Percentiles rank a stretch among this genome's conserved stretches.
These are phyloP conservation scores for Metschnikowia kunwiensis DNA, from an alignment of 805 yeast genomes.

Conservation along the genomic window DNA sequence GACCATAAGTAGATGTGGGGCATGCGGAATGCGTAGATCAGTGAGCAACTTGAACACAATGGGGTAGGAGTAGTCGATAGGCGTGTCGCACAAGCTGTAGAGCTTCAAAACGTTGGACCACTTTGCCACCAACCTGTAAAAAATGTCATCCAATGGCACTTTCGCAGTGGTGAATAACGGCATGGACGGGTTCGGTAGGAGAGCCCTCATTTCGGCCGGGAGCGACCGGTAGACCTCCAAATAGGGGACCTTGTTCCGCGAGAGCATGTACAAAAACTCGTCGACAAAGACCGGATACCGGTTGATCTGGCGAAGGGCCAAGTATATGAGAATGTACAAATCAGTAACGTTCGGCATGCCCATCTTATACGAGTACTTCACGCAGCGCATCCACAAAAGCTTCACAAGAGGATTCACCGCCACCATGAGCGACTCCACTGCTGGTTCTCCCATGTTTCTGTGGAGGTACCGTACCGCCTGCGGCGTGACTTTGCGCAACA, in stretches of 20 bases:
- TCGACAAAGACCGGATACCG: slow-evolving; percentile 47
- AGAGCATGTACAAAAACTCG: slow-evolving; percentile 45
- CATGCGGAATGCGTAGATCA: slow-evolving; percentile 42
- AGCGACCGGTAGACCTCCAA: slow-evolving; percentile 37
- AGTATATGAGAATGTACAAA: slow-evolving; percentile 42
- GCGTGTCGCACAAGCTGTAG: slow-evolving; percentile 8
- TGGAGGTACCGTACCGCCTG: slow-evolving; percentile 14
- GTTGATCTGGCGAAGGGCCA: slow-evolving; percentile 47
- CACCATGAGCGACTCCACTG: slow-evolving; percentile 1
- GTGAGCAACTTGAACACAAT: slow-evolving; percentile 39
- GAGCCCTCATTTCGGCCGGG: slow-evolving; percentile 31
- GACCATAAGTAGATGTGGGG: slow-evolving; percentile 47
- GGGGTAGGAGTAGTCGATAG: slow-evolving; percentile 31
- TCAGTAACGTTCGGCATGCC: slow-evolving; percentile 27
- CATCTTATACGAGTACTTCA: slow-evolving; percentile 1
- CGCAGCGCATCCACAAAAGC: slow-evolving; percentile 31
- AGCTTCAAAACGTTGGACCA: slow-evolving; percentile 9
- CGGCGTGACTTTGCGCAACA: slow-evolving; percentile 42
- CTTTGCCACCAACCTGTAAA: slow-evolving; percentile 24
- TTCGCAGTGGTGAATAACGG: slow-evolving; percentile 38
- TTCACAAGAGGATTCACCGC: slow-evolving; percentile 21
- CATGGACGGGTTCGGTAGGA: slow-evolving; percentile 33
- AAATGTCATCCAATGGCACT: slow-evolving; percentile 38
- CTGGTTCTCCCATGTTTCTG: neutral
- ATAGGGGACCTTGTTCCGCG: slow-evolving; percentile 48